phyloP scores from a whole-genome alignment of 345 rosid genomes.

The Pelargonium nanum region DNA sequence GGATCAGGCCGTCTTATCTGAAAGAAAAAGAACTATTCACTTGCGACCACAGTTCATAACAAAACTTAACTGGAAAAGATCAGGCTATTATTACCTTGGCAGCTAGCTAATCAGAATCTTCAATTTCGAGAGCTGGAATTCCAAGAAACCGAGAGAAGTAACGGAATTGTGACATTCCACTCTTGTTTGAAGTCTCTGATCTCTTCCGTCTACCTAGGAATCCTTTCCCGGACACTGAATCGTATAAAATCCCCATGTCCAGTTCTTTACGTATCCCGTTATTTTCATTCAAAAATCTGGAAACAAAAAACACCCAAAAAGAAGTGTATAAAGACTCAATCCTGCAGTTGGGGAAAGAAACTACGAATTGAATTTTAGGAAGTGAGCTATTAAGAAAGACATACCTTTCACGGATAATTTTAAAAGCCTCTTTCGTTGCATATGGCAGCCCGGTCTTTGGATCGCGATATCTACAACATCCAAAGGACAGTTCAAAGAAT shows the following conservation, averaged over 20 bases:
- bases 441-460: conserved; percentile 86
- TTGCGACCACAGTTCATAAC: too few relatives aligned
- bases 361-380: not conserved
- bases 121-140: conserved; percentile 38
- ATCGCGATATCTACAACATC: conserved; percentile 62
- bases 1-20: too few relatives aligned
- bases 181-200: conserved; percentile 27
- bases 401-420: conserved; percentile 75
- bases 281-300: conserved; percentile 46
- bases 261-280: conserved; percentile 40
- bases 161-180: conserved; percentile 25
- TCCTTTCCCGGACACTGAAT: conserved; percentile 49
- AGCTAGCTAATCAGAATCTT: conserved; percentile 44
- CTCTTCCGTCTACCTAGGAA: conserved; percentile 43
- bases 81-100: too few relatives aligned
- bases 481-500: conserved; percentile 10
- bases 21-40: too few relatives aligned
- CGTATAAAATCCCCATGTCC: conserved; percentile 66
- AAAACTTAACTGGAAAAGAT: too few relatives aligned
- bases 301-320: conserved; percentile 4
- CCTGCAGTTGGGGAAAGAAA: not conserved
- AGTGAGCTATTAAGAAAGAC: too few relatives aligned
- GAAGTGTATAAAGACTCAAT: not conserved
- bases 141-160: conserved; percentile 35
- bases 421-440: conserved; percentile 81